A percentile compares a stretch with the other conserved stretches of the same genome.
phyloP scores from a whole-genome alignment of 2,329 filamentous ascomycete species.

The Tothia fuscella region DNA sequence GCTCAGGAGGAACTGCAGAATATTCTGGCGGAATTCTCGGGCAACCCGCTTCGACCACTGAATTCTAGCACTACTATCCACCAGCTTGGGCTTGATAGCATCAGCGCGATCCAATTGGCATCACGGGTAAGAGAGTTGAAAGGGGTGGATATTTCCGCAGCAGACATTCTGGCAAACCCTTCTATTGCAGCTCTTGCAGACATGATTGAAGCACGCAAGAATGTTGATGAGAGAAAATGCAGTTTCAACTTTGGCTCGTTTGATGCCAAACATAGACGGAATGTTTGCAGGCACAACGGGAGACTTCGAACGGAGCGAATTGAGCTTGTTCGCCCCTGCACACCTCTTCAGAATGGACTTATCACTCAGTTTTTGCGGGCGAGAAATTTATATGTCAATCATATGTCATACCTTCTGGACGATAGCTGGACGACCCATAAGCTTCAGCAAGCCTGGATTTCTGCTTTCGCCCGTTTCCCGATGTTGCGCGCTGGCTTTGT shows the following conservation, averaged over 20 bases:
- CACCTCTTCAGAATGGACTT: constrained; percentile 68
- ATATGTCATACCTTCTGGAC: constrained; percentile 44
- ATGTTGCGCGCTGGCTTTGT: constrained; percentile 70
- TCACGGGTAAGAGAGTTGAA: constrained; percentile 46
- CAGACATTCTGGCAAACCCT: constrained; percentile 56
- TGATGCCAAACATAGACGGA: constrained; percentile 29
- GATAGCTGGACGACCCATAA: constrained; percentile 24
- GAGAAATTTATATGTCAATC: constrained; percentile 62
- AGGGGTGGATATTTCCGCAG: constrained; percentile 48
- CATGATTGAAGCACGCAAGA: constrained; percentile 10
- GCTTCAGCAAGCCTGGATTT: constrained; percentile 48
- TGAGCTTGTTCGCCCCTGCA: constrained; percentile 61
- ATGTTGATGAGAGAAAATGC: not conserved
- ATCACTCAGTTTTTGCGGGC: constrained; percentile 61
- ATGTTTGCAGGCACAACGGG: constrained; percentile 20
- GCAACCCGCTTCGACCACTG: too few species aligned
- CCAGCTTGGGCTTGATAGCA: constrained; percentile 81
- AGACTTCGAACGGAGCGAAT: constrained; percentile 27
- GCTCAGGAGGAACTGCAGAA: too few species aligned
- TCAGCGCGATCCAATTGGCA: constrained; percentile 71
- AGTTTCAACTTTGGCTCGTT: constrained; percentile 41
- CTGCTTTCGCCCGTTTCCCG: constrained; percentile 43
- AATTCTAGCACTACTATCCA: constrained; percentile 60
- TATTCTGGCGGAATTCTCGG: too few species aligned
- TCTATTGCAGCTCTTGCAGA: constrained; percentile 15